Percentiles rank a stretch among this genome's conserved stretches.
phyloP scores from a whole-genome alignment of 1,139 yeast genomes.

The Sugiyamaella japonica region DNA sequence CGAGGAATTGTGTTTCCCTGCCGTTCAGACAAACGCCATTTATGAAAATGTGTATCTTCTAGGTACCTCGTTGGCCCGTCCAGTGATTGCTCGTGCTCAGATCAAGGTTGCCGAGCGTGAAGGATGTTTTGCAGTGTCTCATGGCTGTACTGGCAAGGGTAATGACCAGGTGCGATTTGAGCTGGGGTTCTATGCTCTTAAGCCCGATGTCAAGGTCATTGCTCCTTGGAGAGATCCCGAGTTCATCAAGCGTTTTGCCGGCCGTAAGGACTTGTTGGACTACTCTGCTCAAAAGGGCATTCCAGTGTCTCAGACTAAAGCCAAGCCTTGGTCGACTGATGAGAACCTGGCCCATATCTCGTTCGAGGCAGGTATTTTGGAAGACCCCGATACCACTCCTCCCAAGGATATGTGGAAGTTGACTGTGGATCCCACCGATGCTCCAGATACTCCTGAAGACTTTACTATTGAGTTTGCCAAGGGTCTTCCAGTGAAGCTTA shows the following conservation, averaged over 20 bases:
- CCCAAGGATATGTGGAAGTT: constrained; percentile 99
- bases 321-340: constrained; percentile 99
- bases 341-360: constrained; percentile 99
- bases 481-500: constrained; percentile 85
- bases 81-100: constrained; percentile 97
- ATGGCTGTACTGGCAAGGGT: constrained; percentile 99
- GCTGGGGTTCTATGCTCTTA: constrained; percentile 91
- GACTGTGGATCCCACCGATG: constrained; percentile 92
- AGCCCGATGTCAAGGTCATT: constrained; percentile 94
- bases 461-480: constrained; percentile 76
- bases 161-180: constrained; percentile 99
- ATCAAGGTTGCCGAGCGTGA: constrained; percentile 94
- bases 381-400: constrained; percentile 97
- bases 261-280: constrained; percentile 92
- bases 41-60: constrained; percentile 94
- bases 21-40: constrained; percentile 94
- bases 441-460: constrained; percentile 91
- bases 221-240: constrained; percentile 99
- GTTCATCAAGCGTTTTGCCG: constrained; percentile 94
- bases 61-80: constrained; percentile 98
- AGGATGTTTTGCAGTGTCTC: constrained; percentile 97
- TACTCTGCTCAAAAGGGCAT: constrained; percentile 89
- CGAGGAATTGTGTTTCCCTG: constrained; percentile 90
- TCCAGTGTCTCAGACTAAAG: constrained; percentile 95
- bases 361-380: constrained; percentile 97